Base-by-base conservation (phyloP, 1,284 basidiomycete species). In the Erythrobasidium hasegawianum region DNA sequence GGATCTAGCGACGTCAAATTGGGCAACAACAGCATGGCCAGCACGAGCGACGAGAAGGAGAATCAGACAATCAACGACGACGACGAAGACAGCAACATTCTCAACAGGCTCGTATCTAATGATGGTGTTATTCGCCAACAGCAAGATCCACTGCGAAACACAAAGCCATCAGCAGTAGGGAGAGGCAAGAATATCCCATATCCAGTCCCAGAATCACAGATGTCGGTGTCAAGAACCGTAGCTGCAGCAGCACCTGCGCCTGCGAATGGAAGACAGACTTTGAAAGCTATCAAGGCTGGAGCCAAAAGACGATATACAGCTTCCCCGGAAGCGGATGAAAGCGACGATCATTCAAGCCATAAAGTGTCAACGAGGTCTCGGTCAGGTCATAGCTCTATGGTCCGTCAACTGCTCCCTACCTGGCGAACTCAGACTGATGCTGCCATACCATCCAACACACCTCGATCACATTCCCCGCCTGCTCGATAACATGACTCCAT, bases 101-200 rank as follows among this genome's bases (percentile, higher is more conserved):
- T 47, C 45, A 47, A 14, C 4, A n/a, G 14, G 5, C 45, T 47
- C n/a, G 16, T n/a, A n/a, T n/a, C 40, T n/a, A n/a, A n/a, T n/a
- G n/a, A n/a, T n/a, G n/a, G n/a, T n/a, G n/a, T n/a, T n/a, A n/a
- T n/a, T n/a, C n/a, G n/a, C n/a, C n/a, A n/a, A n/a, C n/a, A n/a
- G n/a, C 33, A 33, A 11, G 33, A 33, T 33, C 33, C 33, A 4
- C 33, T 33, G 33, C 33, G 33, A 11, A 33, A 33, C 45, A 24
- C n/a, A 47, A n/a, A n/a, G 45, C n/a, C 50, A 5, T 7, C 50
- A 53, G 50, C 50, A 8, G 7, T 27, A 29, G 22, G 50, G 50
- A 29, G 50, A 26, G 50, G 50, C 50, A 53, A 53, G 50, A 53
- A 29, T 8, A 53, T 22, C 3, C 50, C 45, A 14, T n/a, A 47